Conservation (phyloP, 148 eudicot species). For the Tetragonia tetragonoides region DNA sequence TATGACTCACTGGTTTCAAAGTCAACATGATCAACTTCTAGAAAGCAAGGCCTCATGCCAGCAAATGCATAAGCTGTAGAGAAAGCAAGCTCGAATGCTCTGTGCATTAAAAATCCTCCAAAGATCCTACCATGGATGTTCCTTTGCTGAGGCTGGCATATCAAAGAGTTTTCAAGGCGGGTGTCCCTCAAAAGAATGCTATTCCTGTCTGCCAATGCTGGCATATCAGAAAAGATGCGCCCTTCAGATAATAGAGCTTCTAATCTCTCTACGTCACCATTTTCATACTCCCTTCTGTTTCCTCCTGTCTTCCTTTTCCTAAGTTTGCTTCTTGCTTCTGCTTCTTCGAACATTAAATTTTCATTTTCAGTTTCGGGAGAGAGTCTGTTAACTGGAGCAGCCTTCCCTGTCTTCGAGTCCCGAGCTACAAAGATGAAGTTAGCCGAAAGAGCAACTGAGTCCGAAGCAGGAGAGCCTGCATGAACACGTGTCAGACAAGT, state of each 20-base stretch:
- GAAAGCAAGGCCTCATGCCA: constrained; percentile 77
- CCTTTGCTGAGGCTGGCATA: constrained; percentile 97
- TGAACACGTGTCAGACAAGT: constrained; percentile 2
- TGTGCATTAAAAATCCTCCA: constrained; percentile 97
- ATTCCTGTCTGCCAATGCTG: constrained; percentile 94
- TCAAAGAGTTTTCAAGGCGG: constrained; percentile 78
- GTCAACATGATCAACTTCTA: constrained; percentile 97
- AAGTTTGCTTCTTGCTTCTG: constrained; percentile 67
- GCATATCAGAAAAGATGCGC: constrained; percentile 95
- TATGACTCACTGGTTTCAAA: constrained; percentile 75
- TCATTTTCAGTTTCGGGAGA: constrained; percentile 80
- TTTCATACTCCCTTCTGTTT: constrained; percentile 39
- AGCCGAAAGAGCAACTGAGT: constrained; percentile 73
- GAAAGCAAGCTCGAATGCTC: constrained; percentile 93
- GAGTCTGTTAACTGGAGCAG: constrained; percentile 82
- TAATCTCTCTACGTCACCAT: constrained; percentile 44
- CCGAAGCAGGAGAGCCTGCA: constrained; percentile 41
- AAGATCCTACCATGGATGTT: constrained; percentile 95
- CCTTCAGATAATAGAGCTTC: constrained; percentile 71
- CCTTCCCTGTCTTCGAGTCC: constrained; percentile 83
- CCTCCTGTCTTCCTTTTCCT: constrained; percentile 60
- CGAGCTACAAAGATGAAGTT: constrained; percentile 97
- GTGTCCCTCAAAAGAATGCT: constrained; percentile 93
- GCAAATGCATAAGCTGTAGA: constrained; percentile 91
- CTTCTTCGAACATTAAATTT: constrained; percentile 63